Evolutionary conservation across 768 basidiomycete genomes (phyloP), one percentile per base, ranked within the genome.

Genomic region (Trametes punicea): DNA sequence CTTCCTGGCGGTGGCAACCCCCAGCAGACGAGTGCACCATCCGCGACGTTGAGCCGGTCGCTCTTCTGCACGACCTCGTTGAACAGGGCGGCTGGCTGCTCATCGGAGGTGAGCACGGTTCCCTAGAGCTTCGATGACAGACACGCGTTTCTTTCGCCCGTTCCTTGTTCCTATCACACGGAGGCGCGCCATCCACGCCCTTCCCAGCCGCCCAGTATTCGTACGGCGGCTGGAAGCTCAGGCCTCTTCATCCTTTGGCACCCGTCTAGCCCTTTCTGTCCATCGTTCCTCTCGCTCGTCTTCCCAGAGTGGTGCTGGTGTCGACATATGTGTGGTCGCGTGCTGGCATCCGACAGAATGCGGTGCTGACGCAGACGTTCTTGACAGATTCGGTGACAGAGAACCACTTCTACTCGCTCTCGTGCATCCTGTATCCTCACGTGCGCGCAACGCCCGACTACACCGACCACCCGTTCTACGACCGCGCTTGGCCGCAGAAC

Each of bases 321-420:
- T n/a, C n/a, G n/a, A n/a, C n/a, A n/a, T n/a, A n/a, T n/a, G n/a
- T n/a, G n/a, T n/a, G n/a, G n/a, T n/a, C n/a, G n/a, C n/a, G n/a
- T n/a, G n/a, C n/a, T n/a, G n/a, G n/a, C 21, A 6, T 25, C 10
- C 21, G 11, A 44, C 11, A 6, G 25, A 5, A 44, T 44, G 23
- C 25, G 42, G 23, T 26, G 11, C 41, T 33, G n/a, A 36, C 51
- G 6, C 7, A 26, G 25, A n/a, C 13, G 27, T 6, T 20, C 51
- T 25, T 50, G 56, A 31, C 59, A 83, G 85, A 88, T 63, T 87
- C 85, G 0, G 81, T 87, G 16, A 81, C 82, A 2, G 86, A 88
- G 65, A 83, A 82, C 59, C 85, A 88, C 66, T 88, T 88, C 73
- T 88, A 87, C 67, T 87, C 86, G 5, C 65, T 87, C 0, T 87